Evolutionary conservation across 2,329 filamentous ascomycete species (phyloP).

Genomic region (Cladosporium phlei): DNA sequence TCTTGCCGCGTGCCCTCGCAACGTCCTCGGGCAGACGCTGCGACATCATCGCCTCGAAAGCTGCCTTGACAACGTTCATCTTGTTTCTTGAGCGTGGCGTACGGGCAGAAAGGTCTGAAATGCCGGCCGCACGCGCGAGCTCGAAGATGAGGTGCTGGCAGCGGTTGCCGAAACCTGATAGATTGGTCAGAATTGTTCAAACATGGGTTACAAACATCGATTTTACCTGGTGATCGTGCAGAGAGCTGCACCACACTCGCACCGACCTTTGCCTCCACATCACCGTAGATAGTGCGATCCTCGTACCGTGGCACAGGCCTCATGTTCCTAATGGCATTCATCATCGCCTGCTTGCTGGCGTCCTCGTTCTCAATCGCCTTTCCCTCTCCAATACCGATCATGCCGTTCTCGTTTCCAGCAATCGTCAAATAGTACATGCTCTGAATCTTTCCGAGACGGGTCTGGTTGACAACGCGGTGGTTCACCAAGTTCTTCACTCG

Average conservation of each 20-base stretch:
- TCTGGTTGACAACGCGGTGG: conserved; percentile 83
- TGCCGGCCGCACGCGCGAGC: conserved; percentile 81
- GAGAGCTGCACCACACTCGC: conserved; percentile 81
- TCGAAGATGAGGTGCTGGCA: conserved; percentile 90
- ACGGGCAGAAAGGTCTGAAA: conserved; percentile 77
- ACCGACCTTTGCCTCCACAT: conserved; percentile 76
- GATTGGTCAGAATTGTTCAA: background rate
- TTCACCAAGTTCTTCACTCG: conserved; percentile 67
- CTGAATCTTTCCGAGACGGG: conserved; percentile 87
- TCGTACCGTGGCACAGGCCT: conserved; percentile 88
- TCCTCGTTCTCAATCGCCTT: conserved; percentile 73
- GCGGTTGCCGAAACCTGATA: conserved; percentile 82
- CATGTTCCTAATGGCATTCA: conserved; percentile 82
- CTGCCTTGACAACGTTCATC: conserved; percentile 96
- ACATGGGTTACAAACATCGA: conserved; percentile 30
- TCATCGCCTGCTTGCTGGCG: conserved; percentile 66
- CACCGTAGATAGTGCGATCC: conserved; percentile 83
- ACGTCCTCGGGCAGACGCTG: conserved; percentile 87
- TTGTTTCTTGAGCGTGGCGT: conserved; percentile 86
- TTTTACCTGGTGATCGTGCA: conserved; percentile 84
- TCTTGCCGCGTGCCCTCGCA: conserved; percentile 83
- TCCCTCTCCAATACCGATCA: conserved; percentile 82
- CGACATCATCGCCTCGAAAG: conserved; percentile 73
- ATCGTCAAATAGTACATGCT: conserved; percentile 72
- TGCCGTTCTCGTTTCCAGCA: conserved; percentile 80